Conservation (phyloP, 306 rosid species). For the Lathyrus sativus region DNA sequence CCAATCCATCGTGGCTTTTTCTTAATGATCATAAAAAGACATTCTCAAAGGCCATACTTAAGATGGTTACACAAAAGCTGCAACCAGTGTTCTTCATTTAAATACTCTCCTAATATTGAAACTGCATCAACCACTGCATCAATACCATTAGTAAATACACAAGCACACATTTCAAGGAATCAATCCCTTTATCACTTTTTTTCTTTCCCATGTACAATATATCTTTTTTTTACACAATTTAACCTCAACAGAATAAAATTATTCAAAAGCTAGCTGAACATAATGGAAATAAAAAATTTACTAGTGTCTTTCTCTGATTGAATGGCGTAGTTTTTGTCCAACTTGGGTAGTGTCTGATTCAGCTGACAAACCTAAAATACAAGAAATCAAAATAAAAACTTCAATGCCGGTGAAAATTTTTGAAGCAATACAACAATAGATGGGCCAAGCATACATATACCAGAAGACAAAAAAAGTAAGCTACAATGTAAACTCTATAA, state of each 20-base stretch:
- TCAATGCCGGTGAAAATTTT: conserved; percentile 9
- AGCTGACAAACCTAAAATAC: conserved; percentile 70
- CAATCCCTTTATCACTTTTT: conserved; percentile 12
- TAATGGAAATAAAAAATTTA: conserved; percentile 40
- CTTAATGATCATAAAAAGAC: conserved; percentile 28
- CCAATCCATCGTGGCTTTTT: conserved; percentile 26
- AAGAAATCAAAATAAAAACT: conserved; percentile 30
- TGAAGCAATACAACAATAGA: conserved; percentile 26
- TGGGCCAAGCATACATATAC: conserved; percentile 22
- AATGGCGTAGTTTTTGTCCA: conserved; percentile 89
- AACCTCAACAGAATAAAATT: conserved; percentile 21
- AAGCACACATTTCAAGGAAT: conserved; percentile 26
- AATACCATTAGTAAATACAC: conserved; percentile 38
- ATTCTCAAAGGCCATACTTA: conserved; percentile 54
- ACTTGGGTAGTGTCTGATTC: conserved; percentile 62
- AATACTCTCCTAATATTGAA: conserved; percentile 83
- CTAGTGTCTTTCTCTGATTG: conserved; percentile 77
- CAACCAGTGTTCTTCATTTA: conserved; percentile 89
- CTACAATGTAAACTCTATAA: conserved; percentile 31
- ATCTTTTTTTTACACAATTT: conserved; percentile 12
- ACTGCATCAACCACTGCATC: conserved; percentile 83
- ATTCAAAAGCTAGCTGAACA: conserved; percentile 30
- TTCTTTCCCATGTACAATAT: conserved; percentile 5
- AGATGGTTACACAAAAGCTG: conserved; percentile 65
- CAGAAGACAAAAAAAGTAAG: conserved; percentile 11